Conservation (phyloP, 345 rosid species). For the Ceriops decandra region DNA sequence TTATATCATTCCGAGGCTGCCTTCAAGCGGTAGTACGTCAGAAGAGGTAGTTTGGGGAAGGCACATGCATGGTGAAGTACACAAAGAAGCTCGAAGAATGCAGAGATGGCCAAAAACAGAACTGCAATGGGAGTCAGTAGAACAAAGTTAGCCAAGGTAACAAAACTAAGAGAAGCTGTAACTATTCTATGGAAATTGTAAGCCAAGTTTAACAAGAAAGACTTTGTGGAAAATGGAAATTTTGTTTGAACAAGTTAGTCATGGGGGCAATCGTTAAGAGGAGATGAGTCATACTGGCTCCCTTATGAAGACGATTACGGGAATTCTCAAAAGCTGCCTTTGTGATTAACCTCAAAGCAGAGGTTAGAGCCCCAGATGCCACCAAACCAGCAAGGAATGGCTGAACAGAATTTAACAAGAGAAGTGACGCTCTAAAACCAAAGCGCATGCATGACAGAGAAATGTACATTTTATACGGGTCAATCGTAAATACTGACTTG, state of each 20-base stretch:
- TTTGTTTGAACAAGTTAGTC: background rate
- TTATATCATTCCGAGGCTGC: conserved; percentile 82
- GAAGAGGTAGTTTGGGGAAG: conserved; percentile 69
- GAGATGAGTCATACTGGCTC: conserved; percentile 55
- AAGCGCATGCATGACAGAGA: background rate
- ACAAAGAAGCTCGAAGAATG: conserved; percentile 61
- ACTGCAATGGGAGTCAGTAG: conserved; percentile 27
- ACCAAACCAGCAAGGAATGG: conserved; percentile 64
- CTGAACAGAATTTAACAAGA: conserved; percentile 21
- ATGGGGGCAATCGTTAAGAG: background rate
- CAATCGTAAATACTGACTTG: conserved; percentile 41
- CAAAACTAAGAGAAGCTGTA: background rate
- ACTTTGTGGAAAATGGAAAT: background rate
- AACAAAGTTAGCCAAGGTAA: background rate
- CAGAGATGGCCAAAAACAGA: conserved; percentile 54
- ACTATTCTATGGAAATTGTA: no score
- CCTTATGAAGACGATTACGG: conserved; percentile 61
- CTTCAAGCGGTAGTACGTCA: conserved; percentile 70
- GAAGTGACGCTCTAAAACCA: background rate
- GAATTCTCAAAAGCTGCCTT: conserved; percentile 69
- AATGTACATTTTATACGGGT: background rate
- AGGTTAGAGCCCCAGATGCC: conserved; percentile 69
- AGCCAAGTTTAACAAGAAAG: background rate
- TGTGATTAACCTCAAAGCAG: conserved; percentile 59
- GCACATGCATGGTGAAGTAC: conserved; percentile 50